Evolutionary conservation across 129 eudicot species (phyloP), one percentile per base, ranked within the genome.

Genomic region (Pulicaria dysenterica): DNA sequence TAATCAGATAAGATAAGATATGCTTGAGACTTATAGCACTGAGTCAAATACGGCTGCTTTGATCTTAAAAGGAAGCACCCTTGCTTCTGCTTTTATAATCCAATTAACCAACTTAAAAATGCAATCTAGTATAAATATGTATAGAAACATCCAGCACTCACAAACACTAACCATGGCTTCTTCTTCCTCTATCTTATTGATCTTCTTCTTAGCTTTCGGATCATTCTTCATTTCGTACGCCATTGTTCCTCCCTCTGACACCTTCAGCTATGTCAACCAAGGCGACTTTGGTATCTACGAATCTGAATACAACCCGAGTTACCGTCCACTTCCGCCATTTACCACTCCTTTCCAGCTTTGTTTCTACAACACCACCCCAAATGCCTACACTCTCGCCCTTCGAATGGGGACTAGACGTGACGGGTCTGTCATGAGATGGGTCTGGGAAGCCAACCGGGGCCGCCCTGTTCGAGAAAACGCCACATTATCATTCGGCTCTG

Each of bases 361-460:
- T 64, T 85, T 88, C 77, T 85, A 88, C 66, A 88, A 85, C 59
- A 67, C 87, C 73, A 82, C 94, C 13, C 86, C 84, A 6, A 69
- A 75, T 41, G 81, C 75, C 8, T 88, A 48, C 65, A 66, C 77
- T 19, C 64, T 88, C 4, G 63, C 59, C 37, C 78, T 87, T 4
- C 86, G 77, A 0, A 68, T 77, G 78, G 84, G 87, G 8, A 12
- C 4, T 1, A 39, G 17, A 8, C 64, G 78, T 40, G 16, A 50
- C 7, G 10, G 16, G 12, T 42, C 83, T 19, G 8, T 56, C 19
- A 67, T 63, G 84, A 80, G 64, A 3, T 85, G 84, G 86, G 88
- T 85, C 13, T 85, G 95, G 91, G 91, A 67, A 2, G 88, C 90
- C 41, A 85, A 85, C 60, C 82, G 85, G 0, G 80, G 64, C 8